These are phyloP conservation scores for Trichoderma brevicompactum DNA, from an alignment of 2,329 filamentous ascomycete genomes.

Conservation along the genomic window DNA sequence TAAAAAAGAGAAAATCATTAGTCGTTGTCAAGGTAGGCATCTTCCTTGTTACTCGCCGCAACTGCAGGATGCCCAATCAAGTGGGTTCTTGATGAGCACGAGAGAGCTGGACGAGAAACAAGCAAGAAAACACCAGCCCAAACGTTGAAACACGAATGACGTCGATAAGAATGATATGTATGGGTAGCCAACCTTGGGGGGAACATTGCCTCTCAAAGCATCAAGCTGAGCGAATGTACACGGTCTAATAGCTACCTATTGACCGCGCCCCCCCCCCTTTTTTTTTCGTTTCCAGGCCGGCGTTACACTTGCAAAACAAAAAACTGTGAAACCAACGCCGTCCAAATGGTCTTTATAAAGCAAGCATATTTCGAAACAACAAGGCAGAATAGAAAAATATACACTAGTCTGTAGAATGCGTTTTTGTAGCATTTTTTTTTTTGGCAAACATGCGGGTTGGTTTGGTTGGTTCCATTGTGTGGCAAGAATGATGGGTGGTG, in stretches of 20 bases:
- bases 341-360: not conserved
- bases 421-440: not conserved
- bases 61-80: not conserved
- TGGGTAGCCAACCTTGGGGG: not conserved
- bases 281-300: not conserved
- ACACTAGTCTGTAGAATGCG: not conserved
- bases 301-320: slow-evolving; percentile 23
- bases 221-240: not conserved
- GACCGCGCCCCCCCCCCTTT: not conserved
- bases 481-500: not conserved
- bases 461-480: not conserved
- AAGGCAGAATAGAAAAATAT: not conserved
- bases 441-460: not conserved
- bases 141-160: not conserved
- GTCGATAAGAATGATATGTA: not conserved
- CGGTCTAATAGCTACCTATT: not conserved
- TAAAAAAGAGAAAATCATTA: slow-evolving; percentile 14
- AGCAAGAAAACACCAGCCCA: not conserved
- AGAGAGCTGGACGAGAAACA: not conserved
- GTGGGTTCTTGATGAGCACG: not conserved
- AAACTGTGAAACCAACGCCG: slow-evolving; percentile 4
- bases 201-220: not conserved
- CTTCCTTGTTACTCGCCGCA: not conserved
- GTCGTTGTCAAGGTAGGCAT: not conserved
- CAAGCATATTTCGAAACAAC: slow-evolving; percentile 1